Base-by-base conservation (phyloP, 2,329 filamentous ascomycete genomes). In the Hypoxylon sp. region DNA sequence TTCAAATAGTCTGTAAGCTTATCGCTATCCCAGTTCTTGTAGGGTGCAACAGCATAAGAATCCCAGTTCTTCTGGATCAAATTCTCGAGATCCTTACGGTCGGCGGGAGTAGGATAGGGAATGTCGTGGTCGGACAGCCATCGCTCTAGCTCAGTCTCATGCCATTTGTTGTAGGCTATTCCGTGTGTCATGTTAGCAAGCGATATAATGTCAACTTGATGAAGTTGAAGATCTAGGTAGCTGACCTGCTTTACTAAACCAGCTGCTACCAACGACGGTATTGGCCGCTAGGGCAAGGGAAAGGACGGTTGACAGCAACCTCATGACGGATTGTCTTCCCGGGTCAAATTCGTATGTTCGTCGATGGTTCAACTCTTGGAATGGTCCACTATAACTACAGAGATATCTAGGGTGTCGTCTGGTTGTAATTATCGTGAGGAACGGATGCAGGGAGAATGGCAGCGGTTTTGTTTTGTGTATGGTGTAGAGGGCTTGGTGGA, bases 91-190 rank as follows among this genome's bases (percentile, higher is more conserved):
- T 97, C 94, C 82, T 96, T 97, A 77, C 96, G 94, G 81, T 98
- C 94, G 53, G 95, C 90, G 10, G 94, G 90, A 10, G 89, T 91
- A n/a, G 96, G 94, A 80, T 98, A 94, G 9, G 95, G 94, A 64
- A 99, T 86, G 79, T 94, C 89, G 83, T 98, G 88, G 79, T 99
- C 96, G 31, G 92, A 92, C 54, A 99, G 90, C 96, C 96, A 99
- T 77, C 94, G 90, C 84, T 99, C 95, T 31, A 99, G 89, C 86
- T 99, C 96, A 22, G 93, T 97, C 85, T 98, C 91, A 77, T 98
- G 95, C 96, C 96, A 99, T 81, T 96, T 98, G 84, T 98, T 98
- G 86, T 98, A 98, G 14, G 91, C 95, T 97, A 77, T 22, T 13
- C 59, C 59, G 70, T 67, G 80, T 68, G 80, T 73, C 63, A 39